These are phyloP conservation scores for Solanum dulcamara DNA, from an alignment of 257 asterid genomes.

Conservation along the genomic window DNA sequence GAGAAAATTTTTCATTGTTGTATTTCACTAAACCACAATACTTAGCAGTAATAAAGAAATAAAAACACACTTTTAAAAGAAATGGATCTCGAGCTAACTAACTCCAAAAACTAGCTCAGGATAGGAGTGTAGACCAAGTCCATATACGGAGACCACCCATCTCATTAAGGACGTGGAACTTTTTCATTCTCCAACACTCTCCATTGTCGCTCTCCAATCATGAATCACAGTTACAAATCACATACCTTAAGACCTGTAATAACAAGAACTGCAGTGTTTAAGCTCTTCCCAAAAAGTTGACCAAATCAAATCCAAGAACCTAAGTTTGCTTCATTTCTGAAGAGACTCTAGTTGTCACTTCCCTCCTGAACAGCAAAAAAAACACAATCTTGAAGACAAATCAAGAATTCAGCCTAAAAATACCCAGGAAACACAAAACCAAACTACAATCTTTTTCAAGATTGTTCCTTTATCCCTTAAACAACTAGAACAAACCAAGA, in stretches of 20 bases:
- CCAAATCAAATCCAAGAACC: conserved; percentile 22
- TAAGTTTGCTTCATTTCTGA: conserved; percentile 9
- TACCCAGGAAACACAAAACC: background rate
- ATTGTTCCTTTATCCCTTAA: conserved; percentile 12
- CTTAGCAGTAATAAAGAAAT: conserved; percentile 22
- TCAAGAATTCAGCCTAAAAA: background rate
- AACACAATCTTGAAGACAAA: conserved; percentile 17
- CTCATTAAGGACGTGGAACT: background rate
- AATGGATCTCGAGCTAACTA: background rate
- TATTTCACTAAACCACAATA: conserved; percentile 13
- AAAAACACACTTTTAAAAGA: conserved; percentile 1
- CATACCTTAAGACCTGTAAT: conserved; percentile 1
- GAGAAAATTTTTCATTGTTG: conserved; percentile 63
- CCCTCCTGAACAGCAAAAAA: background rate
- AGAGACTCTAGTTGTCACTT: background rate
- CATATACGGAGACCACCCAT: background rate
- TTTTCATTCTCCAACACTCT: background rate
- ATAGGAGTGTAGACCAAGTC: background rate
- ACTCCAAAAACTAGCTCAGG: background rate
- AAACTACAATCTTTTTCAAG: background rate
- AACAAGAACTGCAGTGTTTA: conserved; percentile 7
- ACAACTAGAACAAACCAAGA: conserved; percentile 3
- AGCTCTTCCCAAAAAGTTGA: conserved; percentile 17
- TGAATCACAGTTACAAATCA: conserved; percentile 21
- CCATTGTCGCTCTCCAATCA: conserved; percentile 49